Conservation (phyloP, 2,329 filamentous ascomycete genomes). For the Gyromitra esculenta region DNA sequence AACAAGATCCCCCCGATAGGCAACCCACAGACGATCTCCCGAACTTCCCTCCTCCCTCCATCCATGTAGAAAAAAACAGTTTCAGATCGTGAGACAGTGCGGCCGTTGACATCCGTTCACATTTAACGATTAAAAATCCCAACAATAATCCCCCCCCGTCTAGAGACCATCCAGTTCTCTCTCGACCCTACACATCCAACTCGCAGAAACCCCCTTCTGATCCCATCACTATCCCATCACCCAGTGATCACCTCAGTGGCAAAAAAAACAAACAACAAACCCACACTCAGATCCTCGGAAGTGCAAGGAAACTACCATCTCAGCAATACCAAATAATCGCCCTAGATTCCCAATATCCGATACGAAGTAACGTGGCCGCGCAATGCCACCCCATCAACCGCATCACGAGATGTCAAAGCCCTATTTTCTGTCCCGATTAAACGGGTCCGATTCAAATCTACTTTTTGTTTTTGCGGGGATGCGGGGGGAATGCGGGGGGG, state of each 20-base stretch:
- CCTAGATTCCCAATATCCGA: neutral
- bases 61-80: neutral
- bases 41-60: neutral
- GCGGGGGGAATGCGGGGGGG: neutral
- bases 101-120: slow-evolving; percentile 4
- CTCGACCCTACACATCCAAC: neutral
- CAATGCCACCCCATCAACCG: neutral
- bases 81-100: slow-evolving; percentile 19
- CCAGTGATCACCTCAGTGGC: neutral
- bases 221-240: neutral
- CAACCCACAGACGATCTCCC: slow-evolving; percentile 36
- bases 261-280: neutral
- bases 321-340: neutral
- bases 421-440: slow-evolving; percentile 2
- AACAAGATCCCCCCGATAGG: slow-evolving; percentile 26
- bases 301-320: neutral
- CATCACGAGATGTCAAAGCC: slow-evolving; percentile 29
- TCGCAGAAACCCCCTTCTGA: neutral
- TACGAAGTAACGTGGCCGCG: slow-evolving; percentile 13
- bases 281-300: no score
- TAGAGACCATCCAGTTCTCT: neutral
- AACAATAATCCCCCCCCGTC: slow-evolving; percentile 1
- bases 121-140: slow-evolving; percentile 9
- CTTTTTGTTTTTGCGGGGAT: neutral
- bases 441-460: slow-evolving; percentile 19